Evolutionary conservation across 495 filamentous ascomycete genomes (phyloP).

Genomic region (Daldinia childiae): DNA sequence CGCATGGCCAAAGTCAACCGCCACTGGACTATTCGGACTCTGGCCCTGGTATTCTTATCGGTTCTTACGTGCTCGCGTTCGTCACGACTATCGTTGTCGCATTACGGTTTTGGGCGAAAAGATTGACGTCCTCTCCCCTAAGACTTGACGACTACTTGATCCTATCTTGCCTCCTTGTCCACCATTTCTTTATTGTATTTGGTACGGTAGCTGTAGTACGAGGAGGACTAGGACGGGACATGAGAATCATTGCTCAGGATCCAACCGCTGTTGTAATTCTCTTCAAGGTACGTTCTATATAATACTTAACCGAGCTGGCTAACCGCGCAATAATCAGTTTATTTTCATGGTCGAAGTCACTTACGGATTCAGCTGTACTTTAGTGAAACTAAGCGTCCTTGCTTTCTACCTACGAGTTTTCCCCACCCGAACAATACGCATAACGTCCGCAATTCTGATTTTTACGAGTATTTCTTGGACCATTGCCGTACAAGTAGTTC

Average conservation of each 20-base stretch:
- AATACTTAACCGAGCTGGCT: not conserved
- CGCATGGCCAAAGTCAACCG: not conserved
- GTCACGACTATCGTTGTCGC: not conserved
- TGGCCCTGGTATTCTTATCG: not conserved
- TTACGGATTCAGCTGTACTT: not conserved
- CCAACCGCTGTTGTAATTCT: not conserved
- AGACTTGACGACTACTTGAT: not conserved
- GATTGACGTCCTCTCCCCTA: not conserved
- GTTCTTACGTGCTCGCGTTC: not conserved
- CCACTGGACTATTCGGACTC: not conserved
- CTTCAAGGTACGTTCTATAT: not conserved
- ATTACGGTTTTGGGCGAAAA: not conserved
- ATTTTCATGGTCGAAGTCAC: not conserved
- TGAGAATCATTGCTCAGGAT: not conserved
- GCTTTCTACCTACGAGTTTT: not conserved
- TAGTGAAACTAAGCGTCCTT: not conserved
- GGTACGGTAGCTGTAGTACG: not conserved
- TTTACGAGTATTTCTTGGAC: not conserved
- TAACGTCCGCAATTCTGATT: not conserved
- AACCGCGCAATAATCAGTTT: not conserved
- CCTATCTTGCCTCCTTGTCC: not conserved
- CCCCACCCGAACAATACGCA: not conserved
- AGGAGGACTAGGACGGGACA: not conserved
- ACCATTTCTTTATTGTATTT: not conserved
- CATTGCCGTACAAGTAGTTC: not conserved